Evolutionary conservation across 805 yeast species (phyloP), one percentile per base, ranked within the genome.

Genomic region (Starmerella tilneyi): DNA sequence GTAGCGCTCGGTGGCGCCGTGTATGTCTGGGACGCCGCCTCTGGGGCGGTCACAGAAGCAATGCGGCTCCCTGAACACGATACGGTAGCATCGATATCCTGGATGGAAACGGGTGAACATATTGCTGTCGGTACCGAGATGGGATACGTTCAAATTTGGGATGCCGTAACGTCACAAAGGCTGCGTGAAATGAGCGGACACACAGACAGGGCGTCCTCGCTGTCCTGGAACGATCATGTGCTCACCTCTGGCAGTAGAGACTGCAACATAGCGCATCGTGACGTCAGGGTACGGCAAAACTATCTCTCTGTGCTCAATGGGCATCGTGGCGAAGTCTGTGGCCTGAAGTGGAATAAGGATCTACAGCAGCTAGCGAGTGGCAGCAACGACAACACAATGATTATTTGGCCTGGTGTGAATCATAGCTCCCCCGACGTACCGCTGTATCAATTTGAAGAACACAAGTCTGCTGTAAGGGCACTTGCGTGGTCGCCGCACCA

Each of bases 401-500:
- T 75, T 53, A 81, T 92, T 9, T 92, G 96, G 92, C 94, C 85
- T 59, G 94, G 92, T 1, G 73, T 73, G 43, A 39, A 30, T 12
- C 26, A 30, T 19, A 65, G 63, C 5, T 22, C 44, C 4, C 42
- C 49, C n/a, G 27, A 12, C 9, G 70, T 70, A 44, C 96, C 98
- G 2, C 61, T 84, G 23, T 74, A 79, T 58, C 79, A 71, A 48
- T 81, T 86, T 56, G 69, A 72, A 2, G 95, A 85, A 51, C 97
- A 92, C 61, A 76, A 75, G 15, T 96, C 97, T 1, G 98, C 98
- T 0, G 94, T 92, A 3, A 92, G 92, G 64, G 98, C 97, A 0
- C 73, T 92, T 43, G 84, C 94, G 2, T 92, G 98, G 98, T 83
- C 94, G 1, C 97, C 98, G 2, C 97, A 92, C 60, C 95, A 85